These are phyloP conservation scores for Neurospora discreta DNA, from an alignment of 495 filamentous ascomycete species.

Conservation along the genomic window DNA sequence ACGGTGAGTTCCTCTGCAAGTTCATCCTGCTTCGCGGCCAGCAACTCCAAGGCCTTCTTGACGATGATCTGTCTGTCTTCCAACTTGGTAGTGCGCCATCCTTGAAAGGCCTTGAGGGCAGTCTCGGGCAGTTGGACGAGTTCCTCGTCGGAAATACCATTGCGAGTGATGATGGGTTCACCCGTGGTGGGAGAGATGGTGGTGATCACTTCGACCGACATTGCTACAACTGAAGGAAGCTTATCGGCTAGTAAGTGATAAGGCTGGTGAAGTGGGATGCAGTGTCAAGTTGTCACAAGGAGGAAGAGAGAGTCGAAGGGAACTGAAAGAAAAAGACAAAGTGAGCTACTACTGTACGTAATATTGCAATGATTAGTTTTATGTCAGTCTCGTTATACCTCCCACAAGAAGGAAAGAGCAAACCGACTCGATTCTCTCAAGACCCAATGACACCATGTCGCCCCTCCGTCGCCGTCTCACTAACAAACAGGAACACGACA, in stretches of 20 bases:
- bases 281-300: neutral
- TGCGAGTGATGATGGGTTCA: conserved; percentile 61
- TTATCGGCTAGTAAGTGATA: neutral
- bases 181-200: conserved; percentile 86
- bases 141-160: conserved; percentile 55
- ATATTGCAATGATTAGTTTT: no score
- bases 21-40: conserved; percentile 61
- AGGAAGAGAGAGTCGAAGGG: neutral
- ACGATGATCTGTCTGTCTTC: conserved; percentile 64
- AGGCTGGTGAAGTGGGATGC: neutral
- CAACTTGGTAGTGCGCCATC: conserved; percentile 54
- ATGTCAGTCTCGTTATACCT: neutral
- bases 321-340: neutral
- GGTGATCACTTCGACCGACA: conserved; percentile 72
- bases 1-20: conserved; percentile 76
- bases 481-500: neutral
- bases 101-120: conserved; percentile 60
- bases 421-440: neutral
- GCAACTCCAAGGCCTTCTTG: conserved; percentile 56
- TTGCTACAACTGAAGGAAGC: conserved; percentile 23
- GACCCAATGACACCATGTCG: neutral
- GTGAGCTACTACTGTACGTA: neutral
- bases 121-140: conserved; percentile 52
- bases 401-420: neutral
- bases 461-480: neutral